A percentile compares a stretch with the other conserved stretches of the same genome.
Evolutionary conservation across 768 basidiomycete genomes (phyloP).

Genomic region (Pisolithus microcarpus): DNA sequence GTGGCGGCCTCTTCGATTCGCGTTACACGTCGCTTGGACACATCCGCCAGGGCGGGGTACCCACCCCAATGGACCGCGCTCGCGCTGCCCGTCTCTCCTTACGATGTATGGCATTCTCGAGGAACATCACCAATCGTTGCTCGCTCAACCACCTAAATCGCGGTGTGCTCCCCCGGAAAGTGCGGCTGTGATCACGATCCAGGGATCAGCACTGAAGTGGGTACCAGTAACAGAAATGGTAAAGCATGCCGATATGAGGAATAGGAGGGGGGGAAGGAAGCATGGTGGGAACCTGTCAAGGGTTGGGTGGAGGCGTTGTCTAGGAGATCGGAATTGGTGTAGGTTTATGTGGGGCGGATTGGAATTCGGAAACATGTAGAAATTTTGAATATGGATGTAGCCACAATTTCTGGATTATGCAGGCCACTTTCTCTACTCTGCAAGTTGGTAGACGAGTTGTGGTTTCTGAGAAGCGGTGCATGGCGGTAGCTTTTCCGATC

Average conservation of each 20-base stretch:
- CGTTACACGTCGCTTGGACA: conserved; percentile 93
- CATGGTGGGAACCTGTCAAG: conserved; percentile 73
- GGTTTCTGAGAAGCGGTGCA: no score
- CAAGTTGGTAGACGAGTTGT: no score
- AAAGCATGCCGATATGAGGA: conserved; percentile 82
- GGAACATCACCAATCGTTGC: conserved; percentile 56
- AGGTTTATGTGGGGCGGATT: neutral
- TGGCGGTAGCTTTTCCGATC: no score
- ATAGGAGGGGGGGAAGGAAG: conserved; percentile 69
- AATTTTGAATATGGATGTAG: neutral
- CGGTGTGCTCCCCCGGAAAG: conserved; percentile 54
- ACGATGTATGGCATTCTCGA: conserved; percentile 95
- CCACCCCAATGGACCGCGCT: conserved; percentile 89
- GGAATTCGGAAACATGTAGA: no score
- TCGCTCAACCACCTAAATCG: conserved; percentile 42
- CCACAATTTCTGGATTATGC: no score
- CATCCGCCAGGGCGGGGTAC: conserved; percentile 92
- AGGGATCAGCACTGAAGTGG: conserved; percentile 73
- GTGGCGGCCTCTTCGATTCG: conserved; percentile 86
- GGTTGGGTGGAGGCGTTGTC: conserved; percentile 68
- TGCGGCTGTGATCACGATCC: conserved; percentile 89
- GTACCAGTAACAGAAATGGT: conserved; percentile 82
- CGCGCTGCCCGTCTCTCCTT: conserved; percentile 85
- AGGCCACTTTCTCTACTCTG: no score
- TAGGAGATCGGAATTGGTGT: conserved; percentile 53